Evolutionary conservation across 2,329 filamentous ascomycete species (phyloP).

Genomic region (Amylocarpus encephaloides): DNA sequence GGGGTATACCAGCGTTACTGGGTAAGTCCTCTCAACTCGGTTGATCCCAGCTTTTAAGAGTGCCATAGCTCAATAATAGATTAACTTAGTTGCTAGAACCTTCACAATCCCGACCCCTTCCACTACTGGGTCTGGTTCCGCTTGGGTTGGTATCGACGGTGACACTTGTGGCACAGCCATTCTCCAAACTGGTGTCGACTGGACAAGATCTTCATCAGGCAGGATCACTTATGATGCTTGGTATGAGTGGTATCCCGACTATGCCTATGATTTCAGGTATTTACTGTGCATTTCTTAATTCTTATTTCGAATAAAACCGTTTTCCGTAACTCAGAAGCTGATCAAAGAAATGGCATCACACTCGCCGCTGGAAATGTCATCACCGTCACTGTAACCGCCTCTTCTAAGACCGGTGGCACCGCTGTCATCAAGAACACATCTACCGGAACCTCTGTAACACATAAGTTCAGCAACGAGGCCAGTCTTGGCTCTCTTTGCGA

Average conservation of each 20-base stretch:
- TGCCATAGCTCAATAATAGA: neutral
- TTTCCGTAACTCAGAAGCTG: neutral
- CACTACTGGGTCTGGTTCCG: slow-evolving; percentile 42
- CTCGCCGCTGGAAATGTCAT: slow-evolving; percentile 42
- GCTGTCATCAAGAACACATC: slow-evolving; percentile 40
- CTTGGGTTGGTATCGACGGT: slow-evolving; percentile 58
- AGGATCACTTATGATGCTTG: slow-evolving; percentile 45
- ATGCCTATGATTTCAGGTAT: slow-evolving; percentile 43
- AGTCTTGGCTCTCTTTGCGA: slow-evolving; percentile 34
- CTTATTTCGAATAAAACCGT: neutral
- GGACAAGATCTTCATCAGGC: slow-evolving; percentile 38
- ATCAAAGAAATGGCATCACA: slow-evolving; percentile 30
- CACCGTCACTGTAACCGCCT: slow-evolving; percentile 35
- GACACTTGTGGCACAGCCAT: slow-evolving; percentile 49
- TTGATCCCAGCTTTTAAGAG: neutral
- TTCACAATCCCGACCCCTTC: slow-evolving; percentile 47
- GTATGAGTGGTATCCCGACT: slow-evolving; percentile 57
- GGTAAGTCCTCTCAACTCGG: neutral
- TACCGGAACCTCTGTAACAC: slow-evolving; percentile 38
- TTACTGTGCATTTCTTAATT: neutral
- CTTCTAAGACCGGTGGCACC: slow-evolving; percentile 39
- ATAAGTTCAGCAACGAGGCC: slow-evolving; percentile 36
- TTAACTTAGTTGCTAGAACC: slow-evolving; percentile 25
- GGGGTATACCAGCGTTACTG: slow-evolving; percentile 47
- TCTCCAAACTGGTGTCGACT: slow-evolving; percentile 52